Conservation (phyloP, 1,284 basidiomycete species). For the Apiotrichum gracile region DNA sequence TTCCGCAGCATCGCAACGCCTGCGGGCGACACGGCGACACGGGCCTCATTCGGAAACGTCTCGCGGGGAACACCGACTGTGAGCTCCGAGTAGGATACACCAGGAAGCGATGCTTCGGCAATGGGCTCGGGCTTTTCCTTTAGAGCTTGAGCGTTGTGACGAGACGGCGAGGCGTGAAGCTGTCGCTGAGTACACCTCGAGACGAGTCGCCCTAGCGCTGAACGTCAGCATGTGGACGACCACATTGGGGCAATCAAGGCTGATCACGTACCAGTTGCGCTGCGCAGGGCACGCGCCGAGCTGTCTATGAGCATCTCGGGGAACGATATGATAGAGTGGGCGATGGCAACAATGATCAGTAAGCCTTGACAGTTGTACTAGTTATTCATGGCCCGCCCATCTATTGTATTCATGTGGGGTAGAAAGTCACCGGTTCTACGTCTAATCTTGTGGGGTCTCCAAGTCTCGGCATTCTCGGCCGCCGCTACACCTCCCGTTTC, state of each 20-base stretch:
- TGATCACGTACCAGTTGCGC: not conserved
- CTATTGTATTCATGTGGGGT: not conserved
- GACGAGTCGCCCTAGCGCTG: not conserved
- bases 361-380: not conserved
- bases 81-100: constrained; percentile 63
- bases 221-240: not conserved
- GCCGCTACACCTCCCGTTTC: no score
- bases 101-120: constrained; percentile 22
- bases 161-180: not conserved
- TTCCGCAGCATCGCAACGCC: constrained; percentile 67
- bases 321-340: not conserved
- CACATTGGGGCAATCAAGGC: no score
- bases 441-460: not conserved
- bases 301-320: not conserved
- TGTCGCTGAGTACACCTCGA: not conserved
- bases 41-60: constrained; percentile 64
- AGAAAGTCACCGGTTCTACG: no score
- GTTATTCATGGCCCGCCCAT: no score
- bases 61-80: constrained; percentile 72
- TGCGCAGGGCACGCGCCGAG: not conserved
- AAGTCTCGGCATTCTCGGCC: not conserved
- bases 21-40: constrained; percentile 71
- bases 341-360: not conserved
- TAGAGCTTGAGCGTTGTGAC: no score
- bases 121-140: not conserved